These are phyloP conservation scores for Ganoderma meredithae DNA, from an alignment of 1,284 basidiomycete genomes.

Conservation along the genomic window DNA sequence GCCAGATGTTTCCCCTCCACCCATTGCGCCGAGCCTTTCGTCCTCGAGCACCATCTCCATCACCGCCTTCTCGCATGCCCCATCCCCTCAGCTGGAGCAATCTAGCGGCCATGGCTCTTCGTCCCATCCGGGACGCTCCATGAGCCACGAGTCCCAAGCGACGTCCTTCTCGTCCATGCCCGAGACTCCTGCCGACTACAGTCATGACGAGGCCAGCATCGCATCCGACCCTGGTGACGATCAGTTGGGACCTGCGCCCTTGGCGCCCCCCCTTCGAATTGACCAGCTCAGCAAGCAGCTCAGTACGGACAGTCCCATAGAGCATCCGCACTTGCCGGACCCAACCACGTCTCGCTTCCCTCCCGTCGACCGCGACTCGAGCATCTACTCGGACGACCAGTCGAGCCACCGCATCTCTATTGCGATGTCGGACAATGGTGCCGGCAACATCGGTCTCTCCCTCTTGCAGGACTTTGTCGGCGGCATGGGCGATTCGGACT, in stretches of 20 bases:
- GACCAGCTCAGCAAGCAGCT: constrained; percentile 28
- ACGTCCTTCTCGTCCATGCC: constrained; percentile 36
- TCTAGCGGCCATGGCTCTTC: constrained; percentile 28
- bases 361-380: constrained; percentile 24
- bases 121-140: constrained; percentile 22
- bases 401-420: constrained; percentile 41
- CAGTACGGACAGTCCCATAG: constrained; percentile 26
- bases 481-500: constrained; percentile 41
- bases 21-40: constrained; percentile 27
- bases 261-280: constrained; percentile 21
- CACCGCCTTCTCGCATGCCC: constrained; percentile 17
- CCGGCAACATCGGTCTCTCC: constrained; percentile 69
- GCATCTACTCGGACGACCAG: constrained; percentile 36
- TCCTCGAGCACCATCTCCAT: constrained; percentile 15
- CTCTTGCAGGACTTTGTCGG: constrained; percentile 60
- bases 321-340: constrained; percentile 23
- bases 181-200: constrained; percentile 36
- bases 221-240: constrained; percentile 15
- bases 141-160: constrained; percentile 36
- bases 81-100: constrained; percentile 21
- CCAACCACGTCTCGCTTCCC: constrained; percentile 20
- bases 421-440: constrained; percentile 59
- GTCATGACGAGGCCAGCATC: constrained; percentile 22
- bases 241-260: constrained; percentile 7
- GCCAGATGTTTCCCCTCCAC: constrained; percentile 21